A percentile compares a stretch with the other conserved stretches of the same genome.
Conservation (phyloP, 345 rosid genomes). For the Raphanus raphanistrum region DNA sequence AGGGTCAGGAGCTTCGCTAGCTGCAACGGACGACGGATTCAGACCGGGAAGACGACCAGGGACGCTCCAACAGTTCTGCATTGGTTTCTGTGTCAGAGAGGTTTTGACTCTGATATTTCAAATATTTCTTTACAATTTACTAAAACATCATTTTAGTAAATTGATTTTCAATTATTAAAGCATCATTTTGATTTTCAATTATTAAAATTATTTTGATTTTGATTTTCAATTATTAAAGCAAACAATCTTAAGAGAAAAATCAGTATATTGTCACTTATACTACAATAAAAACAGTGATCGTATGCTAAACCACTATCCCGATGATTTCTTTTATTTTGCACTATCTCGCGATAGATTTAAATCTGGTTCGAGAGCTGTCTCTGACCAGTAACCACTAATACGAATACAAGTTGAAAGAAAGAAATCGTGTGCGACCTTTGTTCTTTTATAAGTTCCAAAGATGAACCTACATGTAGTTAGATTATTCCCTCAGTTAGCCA, state of each 20-base stretch:
- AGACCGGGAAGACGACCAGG: too few species aligned
- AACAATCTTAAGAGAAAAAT: constrained; percentile 14
- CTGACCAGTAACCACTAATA: constrained; percentile 1
- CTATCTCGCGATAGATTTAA: not conserved
- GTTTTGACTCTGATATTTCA: too few species aligned
- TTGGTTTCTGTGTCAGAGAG: too few species aligned
- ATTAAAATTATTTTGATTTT: too few species aligned
- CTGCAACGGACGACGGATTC: too few species aligned
- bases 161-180: too few species aligned
- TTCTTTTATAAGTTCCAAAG: not conserved
- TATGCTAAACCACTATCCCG: constrained; percentile 3
- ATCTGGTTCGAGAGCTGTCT: constrained; percentile 5
- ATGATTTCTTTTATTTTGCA: constrained; percentile 8
- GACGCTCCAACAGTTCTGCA: too few species aligned
- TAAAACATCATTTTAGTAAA: too few species aligned
- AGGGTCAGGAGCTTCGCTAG: too few species aligned
- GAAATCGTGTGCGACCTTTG: not conserved
- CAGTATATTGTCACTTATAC: not conserved
- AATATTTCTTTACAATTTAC: too few species aligned
- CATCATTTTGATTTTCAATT: constrained; percentile 17
- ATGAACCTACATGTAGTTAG: not conserved
- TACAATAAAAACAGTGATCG: not conserved
- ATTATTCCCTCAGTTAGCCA: not conserved
- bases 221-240: constrained; percentile 32
- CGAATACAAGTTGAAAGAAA: not conserved